Evolutionary conservation across 495 filamentous ascomycete genomes (phyloP), one percentile per base, ranked within the genome.

Genomic region (Xylaria bambusicola): DNA sequence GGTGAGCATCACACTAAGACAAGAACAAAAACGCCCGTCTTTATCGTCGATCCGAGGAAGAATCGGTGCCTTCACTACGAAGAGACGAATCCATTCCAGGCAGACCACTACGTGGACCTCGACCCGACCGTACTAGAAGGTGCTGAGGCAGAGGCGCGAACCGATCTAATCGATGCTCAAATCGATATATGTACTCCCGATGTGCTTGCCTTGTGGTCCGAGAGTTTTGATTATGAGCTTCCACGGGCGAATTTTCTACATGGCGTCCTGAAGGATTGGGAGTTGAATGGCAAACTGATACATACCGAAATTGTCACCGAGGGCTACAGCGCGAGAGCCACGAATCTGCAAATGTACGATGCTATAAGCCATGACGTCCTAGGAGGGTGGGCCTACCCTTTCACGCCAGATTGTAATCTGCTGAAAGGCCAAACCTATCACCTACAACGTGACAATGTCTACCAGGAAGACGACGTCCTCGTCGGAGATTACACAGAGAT

Each of bases 111-210:
- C 52, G 62, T 92, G 20, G 82, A 81, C 45, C 82, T 96, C 17
- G 92, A 97, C 63, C 76, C 88, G 8, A 62, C 61, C 2, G 45
- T 79, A 17, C 69, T 77, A 21, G 88, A 93, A 23, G 72, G 92
- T 20, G 71, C 81, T 10, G 86, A 93, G 65, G 79, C 93, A 57
- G 91, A 95, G 58, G 75, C 96, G 26, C 88, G 93, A 4, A 81
- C 87, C 46, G 94, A 99, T 65, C 76, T 99, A 51, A 89, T 97
- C 54, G 95, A 99, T 75, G 94, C 91, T 66, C 90, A 87, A 54
- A 93, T 99, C 69, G 94, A 99, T 68, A 98, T 99, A 61, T 99
- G 95, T 73, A 97, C 95, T 0, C 92, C 93, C 0, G 94, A 98
- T 65, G 91, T 97, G 18, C 80, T 98, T 44, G 92, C 92, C 27